Conservation (phyloP, 495 filamentous ascomycete genomes). For the Tetracladium setigerum region DNA sequence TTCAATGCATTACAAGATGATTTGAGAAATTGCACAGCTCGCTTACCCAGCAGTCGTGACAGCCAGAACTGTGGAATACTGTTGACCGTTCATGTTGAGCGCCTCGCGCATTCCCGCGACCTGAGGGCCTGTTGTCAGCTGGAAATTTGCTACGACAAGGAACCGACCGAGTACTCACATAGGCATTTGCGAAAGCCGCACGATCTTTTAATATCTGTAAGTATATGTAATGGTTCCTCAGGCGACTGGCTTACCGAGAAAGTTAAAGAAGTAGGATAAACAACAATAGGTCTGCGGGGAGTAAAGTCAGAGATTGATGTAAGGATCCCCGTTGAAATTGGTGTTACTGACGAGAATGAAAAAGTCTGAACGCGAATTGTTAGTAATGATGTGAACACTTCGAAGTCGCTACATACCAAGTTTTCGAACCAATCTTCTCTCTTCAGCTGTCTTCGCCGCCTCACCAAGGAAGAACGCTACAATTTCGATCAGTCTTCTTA, state of each 20-base stretch:
- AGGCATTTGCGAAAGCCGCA: conserved; percentile 53
- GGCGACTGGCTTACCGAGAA: too few species aligned
- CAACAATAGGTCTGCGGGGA: conserved; percentile 38
- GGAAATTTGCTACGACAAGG: too few species aligned
- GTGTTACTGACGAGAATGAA: background rate
- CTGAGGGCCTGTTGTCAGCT: too few species aligned
- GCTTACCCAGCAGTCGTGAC: conserved; percentile 20
- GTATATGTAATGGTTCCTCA: background rate
- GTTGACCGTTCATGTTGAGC: conserved; percentile 45
- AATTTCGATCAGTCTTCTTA: too few species aligned
- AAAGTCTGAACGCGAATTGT: background rate
- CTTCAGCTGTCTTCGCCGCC: conserved; percentile 17
- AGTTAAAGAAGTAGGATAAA: too few species aligned
- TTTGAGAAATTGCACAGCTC: conserved; percentile 4
- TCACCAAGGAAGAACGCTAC: too few species aligned
- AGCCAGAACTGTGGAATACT: conserved; percentile 53
- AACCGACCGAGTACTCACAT: conserved; percentile 33
- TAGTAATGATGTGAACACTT: background rate
- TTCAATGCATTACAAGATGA: conserved; percentile 24
- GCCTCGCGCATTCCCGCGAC: conserved; percentile 61
- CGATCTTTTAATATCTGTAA: conserved; percentile 39
- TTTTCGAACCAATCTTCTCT: conserved; percentile 43
- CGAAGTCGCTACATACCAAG: conserved; percentile 19
- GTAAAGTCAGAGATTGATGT: conserved; percentile 59
- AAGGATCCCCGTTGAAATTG: conserved; percentile 27